Base-by-base conservation (phyloP, 768 basidiomycete species). In the Gymnopilus dilepis region DNA sequence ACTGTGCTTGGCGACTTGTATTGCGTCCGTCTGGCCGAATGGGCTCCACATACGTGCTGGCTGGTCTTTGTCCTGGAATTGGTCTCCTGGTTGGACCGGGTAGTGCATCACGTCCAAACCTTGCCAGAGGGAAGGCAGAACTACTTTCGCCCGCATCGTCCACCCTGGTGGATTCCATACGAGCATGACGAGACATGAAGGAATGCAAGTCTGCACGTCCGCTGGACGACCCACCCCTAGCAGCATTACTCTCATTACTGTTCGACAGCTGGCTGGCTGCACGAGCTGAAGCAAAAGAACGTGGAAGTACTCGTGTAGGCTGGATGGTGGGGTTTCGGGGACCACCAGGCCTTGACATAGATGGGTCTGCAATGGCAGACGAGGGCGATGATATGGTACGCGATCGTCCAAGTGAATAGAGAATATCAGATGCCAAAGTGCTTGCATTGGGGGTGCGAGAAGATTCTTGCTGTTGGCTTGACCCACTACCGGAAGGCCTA, bases 1-100 rank as follows among this genome's bases (percentile, higher is more conserved):
- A 42, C 42, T 77, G 77, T 17, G 72, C 67, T 0, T 76, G 73
- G 34, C 78, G 76, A 19, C 63, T 56, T 8, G 59, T 22, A 52
- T 65, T 70, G 4, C 68, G 61, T 1, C 72, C 73, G 47, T 78
- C 75, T 4, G 65, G 67, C 30, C 76, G 71, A 19, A 80, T 65
- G 12, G 37, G 53, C 34, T 45, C 60, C 30, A 19, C 3, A 43
- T 47, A 37, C 9, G 34, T 37, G 15, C 34, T 19, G 43, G 17
- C 24, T 15, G 26, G 50, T 67, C 61, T 26, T n/a, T 37, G 52
- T 24, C 52, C 37, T 38, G 38, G 65, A 4, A 9, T 17, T n/a
- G 17, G 28, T n/a, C 47, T 50, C 17, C 30, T n/a, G 17, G 26
- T 28, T 31, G 15, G 5, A 2, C 28, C 28, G 3, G 28, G 28